Evolutionary conservation across 116 monocot species (phyloP), one percentile per base, ranked within the genome.

Genomic region (Posidonia oceanica): DNA sequence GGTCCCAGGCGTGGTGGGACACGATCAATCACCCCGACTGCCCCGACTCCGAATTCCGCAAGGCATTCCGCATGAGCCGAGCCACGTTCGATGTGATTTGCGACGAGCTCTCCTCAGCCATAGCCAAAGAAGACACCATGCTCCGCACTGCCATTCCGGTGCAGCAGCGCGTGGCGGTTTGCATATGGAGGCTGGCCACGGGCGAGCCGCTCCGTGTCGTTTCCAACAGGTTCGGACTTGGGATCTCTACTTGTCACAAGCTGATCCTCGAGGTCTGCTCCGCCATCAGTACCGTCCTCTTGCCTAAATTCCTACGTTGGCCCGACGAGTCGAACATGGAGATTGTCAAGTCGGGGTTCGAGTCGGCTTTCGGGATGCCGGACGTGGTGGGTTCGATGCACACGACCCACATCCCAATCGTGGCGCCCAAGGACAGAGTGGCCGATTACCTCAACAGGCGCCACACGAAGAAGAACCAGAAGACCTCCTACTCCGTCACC

Each of bases 211-310:
- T 94, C 63, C 84, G 87, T 2, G 68, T 85, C 42, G 89, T 94
- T 4, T 89, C 94, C 10, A 80, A 76, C 71, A 78, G 87, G 51
- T 94, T 94, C 69, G 89, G 94, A 36, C 87, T 94, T 17, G 89
- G 94, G 22, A 89, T 94, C 77, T 89, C 94, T 53, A 94, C 94
- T 40, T 94, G 94, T 70, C 94, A 94, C 74, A 94, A 94, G 73
- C 87, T 94, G 41, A 79, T 94, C 53, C 85, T 89, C 21, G 94
- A 94, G 76, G 94, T 94, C 53, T 94, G 94, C 87, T 77, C 87
- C 51, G 94, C 94, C 22, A 94, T 94, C 68, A 77, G 70, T 59
- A 53, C 75, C 54, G 81, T 93, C 7, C 84, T 93, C 68, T 81
- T 93, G 89, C 87, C 90, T 39, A 77, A 73, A 36, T 81, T 73